Conservation (phyloP, 2,329 filamentous ascomycete species). For the Ceratocystis harringtonii region DNA sequence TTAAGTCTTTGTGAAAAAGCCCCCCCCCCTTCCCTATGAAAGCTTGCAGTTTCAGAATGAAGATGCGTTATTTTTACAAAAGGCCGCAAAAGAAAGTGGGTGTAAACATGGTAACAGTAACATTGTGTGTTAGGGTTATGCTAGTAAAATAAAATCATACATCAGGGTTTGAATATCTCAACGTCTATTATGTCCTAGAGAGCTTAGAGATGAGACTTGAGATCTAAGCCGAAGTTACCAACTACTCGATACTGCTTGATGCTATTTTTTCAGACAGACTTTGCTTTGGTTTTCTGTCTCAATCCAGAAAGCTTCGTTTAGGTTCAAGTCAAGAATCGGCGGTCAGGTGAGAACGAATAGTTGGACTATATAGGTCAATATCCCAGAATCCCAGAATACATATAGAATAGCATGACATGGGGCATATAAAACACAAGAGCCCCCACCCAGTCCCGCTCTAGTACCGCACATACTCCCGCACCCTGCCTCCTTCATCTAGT, state of each 20-base stretch:
- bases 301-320: not conserved
- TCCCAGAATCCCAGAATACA: no score
- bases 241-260: not conserved
- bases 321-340: not conserved
- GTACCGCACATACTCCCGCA: conserved; percentile 1
- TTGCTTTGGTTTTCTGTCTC: not conserved
- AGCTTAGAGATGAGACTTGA: not conserved
- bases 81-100: not conserved
- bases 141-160: not conserved
- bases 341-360: not conserved
- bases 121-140: not conserved
- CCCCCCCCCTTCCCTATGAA: not conserved
- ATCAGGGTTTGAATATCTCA: no score
- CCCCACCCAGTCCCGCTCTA: not conserved
- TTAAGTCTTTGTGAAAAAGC: not conserved
- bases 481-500: not conserved
- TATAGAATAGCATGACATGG: no score
- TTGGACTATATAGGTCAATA: no score
- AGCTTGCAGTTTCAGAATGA: not conserved
- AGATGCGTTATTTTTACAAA: not conserved
- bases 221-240: not conserved
- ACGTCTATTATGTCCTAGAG: no score
- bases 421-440: no score
- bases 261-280: not conserved
- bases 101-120: not conserved